Conservation (phyloP, 2,329 filamentous ascomycete genomes). For the Pseudogymnoascus sp. region DNA sequence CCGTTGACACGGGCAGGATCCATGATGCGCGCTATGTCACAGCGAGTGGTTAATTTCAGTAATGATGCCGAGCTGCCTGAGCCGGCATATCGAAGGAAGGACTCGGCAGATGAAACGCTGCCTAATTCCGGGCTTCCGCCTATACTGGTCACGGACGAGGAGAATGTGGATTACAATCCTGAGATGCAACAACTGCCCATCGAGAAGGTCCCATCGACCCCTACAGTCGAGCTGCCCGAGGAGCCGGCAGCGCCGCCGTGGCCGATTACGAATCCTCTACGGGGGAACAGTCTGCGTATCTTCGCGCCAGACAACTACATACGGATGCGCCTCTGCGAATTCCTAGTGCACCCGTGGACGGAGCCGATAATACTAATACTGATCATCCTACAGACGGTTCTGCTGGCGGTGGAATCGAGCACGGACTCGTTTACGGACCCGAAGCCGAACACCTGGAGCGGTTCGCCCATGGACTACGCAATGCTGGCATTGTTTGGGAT, state of each 20-base stretch:
- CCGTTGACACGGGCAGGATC: constrained; percentile 64
- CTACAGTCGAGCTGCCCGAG: background rate
- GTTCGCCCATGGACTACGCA: constrained; percentile 35
- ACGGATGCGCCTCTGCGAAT: constrained; percentile 66
- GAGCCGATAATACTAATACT: constrained; percentile 81
- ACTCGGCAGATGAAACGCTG: constrained; percentile 16
- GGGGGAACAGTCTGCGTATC: constrained; percentile 76
- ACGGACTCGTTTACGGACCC: constrained; percentile 58
- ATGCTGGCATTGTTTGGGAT: constrained; percentile 77
- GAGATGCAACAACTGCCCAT: constrained; percentile 1
- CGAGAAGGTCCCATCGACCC: constrained; percentile 13
- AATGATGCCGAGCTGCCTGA: constrained; percentile 83
- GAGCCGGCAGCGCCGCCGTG: constrained; percentile 13
- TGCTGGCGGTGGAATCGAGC: constrained; percentile 79
- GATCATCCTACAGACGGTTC: constrained; percentile 78
- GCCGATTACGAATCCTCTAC: constrained; percentile 65
- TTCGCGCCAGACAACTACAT: constrained; percentile 72
- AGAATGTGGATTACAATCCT: background rate
- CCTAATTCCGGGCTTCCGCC: background rate
- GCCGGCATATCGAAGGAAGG: constrained; percentile 39
- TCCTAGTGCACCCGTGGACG: constrained; percentile 77
- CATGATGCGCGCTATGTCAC: constrained; percentile 80
- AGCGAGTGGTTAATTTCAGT: constrained; percentile 94
- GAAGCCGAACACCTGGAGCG: constrained; percentile 58
- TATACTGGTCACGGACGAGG: background rate